These are phyloP conservation scores for Schizothecium vesticola DNA, from an alignment of 495 filamentous ascomycete species.

Conservation along the genomic window DNA sequence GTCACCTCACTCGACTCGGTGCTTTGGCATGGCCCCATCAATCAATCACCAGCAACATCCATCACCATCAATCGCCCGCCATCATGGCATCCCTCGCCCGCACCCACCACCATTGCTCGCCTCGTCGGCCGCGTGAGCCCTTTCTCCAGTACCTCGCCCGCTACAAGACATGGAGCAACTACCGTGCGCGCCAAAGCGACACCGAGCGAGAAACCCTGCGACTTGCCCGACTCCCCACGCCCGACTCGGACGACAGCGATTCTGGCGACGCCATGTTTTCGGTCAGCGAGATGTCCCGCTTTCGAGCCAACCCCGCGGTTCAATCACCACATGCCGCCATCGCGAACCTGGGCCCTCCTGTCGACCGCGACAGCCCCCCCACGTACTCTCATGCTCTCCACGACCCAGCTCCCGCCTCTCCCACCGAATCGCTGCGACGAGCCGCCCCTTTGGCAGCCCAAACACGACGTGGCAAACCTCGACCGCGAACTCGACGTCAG, in stretches of 20 bases:
- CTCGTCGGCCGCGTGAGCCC: not conserved
- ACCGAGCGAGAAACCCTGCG: not conserved
- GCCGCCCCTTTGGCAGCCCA: not conserved
- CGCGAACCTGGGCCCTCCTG: not conserved
- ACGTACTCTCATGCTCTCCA: not conserved
- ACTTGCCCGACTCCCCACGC: constrained; percentile 1
- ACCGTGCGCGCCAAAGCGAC: not conserved
- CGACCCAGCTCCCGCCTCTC: not conserved
- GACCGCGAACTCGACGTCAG: not conserved
- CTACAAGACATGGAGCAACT: not conserved
- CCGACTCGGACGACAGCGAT: not conserved
- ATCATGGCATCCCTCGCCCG: not conserved
- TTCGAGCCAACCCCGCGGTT: not conserved
- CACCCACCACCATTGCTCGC: not conserved
- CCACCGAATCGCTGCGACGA: not conserved
- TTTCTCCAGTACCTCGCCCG: constrained; percentile 2
- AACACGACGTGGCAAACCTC: not conserved
- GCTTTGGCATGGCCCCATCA: not conserved
- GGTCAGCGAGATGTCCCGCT: not conserved
- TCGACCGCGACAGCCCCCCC: not conserved
- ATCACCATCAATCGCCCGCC: not conserved
- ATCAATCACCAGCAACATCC: constrained; percentile 1
- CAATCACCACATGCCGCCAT: not conserved
- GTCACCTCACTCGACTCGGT: not conserved
- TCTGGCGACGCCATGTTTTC: not conserved